These are phyloP conservation scores for Floccularia luteovirens DNA, from an alignment of 768 basidiomycete genomes.

Conservation along the genomic window DNA sequence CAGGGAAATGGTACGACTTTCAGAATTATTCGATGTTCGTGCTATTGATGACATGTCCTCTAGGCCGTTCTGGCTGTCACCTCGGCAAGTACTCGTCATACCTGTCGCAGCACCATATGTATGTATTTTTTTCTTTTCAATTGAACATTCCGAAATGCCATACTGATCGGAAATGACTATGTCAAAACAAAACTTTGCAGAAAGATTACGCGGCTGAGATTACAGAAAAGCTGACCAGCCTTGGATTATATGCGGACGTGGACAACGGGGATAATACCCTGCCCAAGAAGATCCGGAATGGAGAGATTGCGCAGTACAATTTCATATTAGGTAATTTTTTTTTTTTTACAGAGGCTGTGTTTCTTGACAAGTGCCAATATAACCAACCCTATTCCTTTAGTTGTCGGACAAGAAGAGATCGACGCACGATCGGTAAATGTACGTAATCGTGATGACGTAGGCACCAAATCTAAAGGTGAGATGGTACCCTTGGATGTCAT, in stretches of 20 bases:
- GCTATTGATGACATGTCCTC: constrained; percentile 1
- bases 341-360: neutral
- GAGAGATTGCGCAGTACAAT: constrained; percentile 96
- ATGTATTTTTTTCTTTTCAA: constrained; percentile 21
- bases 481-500: constrained; percentile 69
- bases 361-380: neutral
- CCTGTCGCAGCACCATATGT: constrained; percentile 90
- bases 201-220: constrained; percentile 89
- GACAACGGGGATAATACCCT: constrained; percentile 91
- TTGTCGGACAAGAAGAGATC: constrained; percentile 92
- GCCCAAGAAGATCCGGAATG: constrained; percentile 95
- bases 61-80: constrained; percentile 98
- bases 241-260: constrained; percentile 84
- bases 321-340: constrained; percentile 79
- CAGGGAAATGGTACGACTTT: constrained; percentile 82
- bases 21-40: neutral
- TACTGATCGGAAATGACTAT: neutral
- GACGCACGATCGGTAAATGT: constrained; percentile 87
- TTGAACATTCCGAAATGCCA: constrained; percentile 3
- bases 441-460: constrained; percentile 90
- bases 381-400: constrained; percentile 29
- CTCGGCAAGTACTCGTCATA: constrained; percentile 92
- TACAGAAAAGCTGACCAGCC: constrained; percentile 51
- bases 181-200: constrained; percentile 28
- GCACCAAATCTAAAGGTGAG: constrained; percentile 74